Percentiles rank a stretch among this genome's conserved stretches.
These are phyloP conservation scores for Blakeslea trispora DNA, from an alignment of 371 early-diverging fungal genomes.

Conservation along the genomic window DNA sequence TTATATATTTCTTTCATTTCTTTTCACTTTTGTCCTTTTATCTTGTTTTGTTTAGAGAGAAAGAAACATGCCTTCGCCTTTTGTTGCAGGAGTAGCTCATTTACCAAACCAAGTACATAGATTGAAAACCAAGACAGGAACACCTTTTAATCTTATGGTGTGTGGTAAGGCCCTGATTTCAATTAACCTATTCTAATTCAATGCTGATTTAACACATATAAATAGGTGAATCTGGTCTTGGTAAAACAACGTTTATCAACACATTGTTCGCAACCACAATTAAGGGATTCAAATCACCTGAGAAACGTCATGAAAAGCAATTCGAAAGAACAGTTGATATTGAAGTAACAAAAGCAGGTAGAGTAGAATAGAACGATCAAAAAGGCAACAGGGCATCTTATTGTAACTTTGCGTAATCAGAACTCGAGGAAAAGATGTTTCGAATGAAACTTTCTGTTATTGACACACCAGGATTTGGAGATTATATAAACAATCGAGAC, in stretches of 20 bases:
- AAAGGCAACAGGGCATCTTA: no score
- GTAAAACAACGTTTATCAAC: conserved; percentile 90
- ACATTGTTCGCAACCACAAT: conserved; percentile 83
- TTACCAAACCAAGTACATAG: conserved; percentile 95
- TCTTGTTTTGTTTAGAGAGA: no score
- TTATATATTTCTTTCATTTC: no score
- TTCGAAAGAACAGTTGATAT: conserved; percentile 87
- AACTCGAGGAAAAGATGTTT: conserved; percentile 52
- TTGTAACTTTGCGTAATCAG: conserved; percentile 4
- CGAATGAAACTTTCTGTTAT: conserved; percentile 82
- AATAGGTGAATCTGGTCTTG: conserved; percentile 68
- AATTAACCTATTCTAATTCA: not conserved
- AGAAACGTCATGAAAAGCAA: conserved; percentile 76
- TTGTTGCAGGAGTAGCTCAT: conserved; percentile 92
- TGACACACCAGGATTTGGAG: conserved; percentile 87
- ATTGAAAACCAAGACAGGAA: conserved; percentile 91
- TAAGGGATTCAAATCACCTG: conserved; percentile 82
- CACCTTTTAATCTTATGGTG: conserved; percentile 95
- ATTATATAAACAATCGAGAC: conserved; percentile 68
- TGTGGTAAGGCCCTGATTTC: conserved; percentile 79
- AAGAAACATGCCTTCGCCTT: conserved; percentile 40
- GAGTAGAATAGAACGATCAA: no score
- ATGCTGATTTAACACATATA: no score
- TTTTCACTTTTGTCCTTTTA: conserved; percentile 1
- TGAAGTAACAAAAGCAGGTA: conserved; percentile 70